Evolutionary conservation across 441 rosid species (phyloP).

Genomic region (Eutrema salsugineum): DNA sequence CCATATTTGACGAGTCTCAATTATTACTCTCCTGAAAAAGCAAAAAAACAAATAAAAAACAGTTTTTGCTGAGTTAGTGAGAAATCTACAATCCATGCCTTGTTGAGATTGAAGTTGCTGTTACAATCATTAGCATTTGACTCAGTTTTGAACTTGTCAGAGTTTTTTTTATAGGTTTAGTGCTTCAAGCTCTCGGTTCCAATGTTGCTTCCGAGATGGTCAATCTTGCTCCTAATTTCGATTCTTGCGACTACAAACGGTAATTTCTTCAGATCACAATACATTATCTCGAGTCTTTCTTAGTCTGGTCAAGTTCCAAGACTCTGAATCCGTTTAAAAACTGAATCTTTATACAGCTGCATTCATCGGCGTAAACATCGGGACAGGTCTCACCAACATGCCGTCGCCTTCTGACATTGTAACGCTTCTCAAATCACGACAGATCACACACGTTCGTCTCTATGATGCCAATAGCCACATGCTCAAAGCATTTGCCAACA

Average conservation of each 20-base stretch:
- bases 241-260: slow-evolving; percentile 46
- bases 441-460: slow-evolving; percentile 82
- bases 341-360: slow-evolving; percentile 49
- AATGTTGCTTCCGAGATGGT: slow-evolving; percentile 55
- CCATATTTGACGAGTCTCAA: slow-evolving; percentile 13
- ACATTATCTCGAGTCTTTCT: not conserved
- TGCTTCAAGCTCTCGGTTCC: slow-evolving; percentile 10
- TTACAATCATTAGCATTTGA: not conserved
- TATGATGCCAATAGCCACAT: slow-evolving; percentile 76
- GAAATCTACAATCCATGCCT: not conserved
- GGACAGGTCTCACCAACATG: slow-evolving; percentile 68
- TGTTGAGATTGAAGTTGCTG: not conserved
- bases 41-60: not conserved
- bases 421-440: slow-evolving; percentile 48
- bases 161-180: not conserved
- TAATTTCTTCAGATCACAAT: slow-evolving; percentile 26
- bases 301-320: not conserved
- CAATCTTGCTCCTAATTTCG: slow-evolving; percentile 41
- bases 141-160: slow-evolving; percentile 3
- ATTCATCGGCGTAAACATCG: slow-evolving; percentile 77
- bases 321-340: not conserved
- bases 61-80: not conserved
- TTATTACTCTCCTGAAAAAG: not conserved
- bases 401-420: slow-evolving; percentile 68
- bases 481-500: slow-evolving; percentile 81